Evolutionary conservation across 1,139 yeast genomes (phyloP).

Genomic region (Wickerhamiella pararugosa): DNA sequence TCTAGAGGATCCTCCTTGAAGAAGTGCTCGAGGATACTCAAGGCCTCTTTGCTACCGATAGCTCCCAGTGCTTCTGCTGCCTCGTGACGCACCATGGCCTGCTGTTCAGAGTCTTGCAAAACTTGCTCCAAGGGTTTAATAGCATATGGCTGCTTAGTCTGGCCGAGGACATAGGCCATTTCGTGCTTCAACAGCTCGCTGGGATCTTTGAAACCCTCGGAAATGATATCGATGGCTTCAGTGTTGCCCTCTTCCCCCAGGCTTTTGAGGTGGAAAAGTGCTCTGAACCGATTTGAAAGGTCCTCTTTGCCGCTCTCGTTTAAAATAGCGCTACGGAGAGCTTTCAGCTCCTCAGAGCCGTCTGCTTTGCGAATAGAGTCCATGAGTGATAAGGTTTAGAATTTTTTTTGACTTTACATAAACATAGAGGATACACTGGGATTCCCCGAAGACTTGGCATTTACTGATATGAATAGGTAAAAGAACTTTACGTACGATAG

Average conservation of each 20-base stretch:
- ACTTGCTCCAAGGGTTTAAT: slow-evolving; percentile 65
- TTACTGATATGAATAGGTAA: too few species aligned
- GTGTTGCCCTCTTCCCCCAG: slow-evolving; percentile 51
- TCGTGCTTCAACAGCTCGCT: slow-evolving; percentile 95
- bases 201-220: slow-evolving; percentile 60
- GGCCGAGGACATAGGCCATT: slow-evolving; percentile 97
- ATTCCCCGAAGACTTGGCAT: too few species aligned
- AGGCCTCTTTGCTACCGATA: slow-evolving; percentile 66
- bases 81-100: slow-evolving; percentile 96
- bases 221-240: slow-evolving; percentile 72
- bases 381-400: slow-evolving; percentile 14
- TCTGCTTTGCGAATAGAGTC: slow-evolving; percentile 26
- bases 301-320: slow-evolving; percentile 41
- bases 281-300: slow-evolving; percentile 80
- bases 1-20: slow-evolving; percentile 58
- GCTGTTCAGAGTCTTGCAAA: slow-evolving; percentile 41
- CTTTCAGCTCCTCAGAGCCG: slow-evolving; percentile 19
- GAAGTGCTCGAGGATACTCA: slow-evolving; percentile 50
- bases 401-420: not conserved
- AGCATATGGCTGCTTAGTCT: slow-evolving; percentile 69
- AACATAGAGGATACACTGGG: too few species aligned
- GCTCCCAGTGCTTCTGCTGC: slow-evolving; percentile 99
- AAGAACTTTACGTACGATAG: too few species aligned
- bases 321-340: slow-evolving; percentile 19
- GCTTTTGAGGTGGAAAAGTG: slow-evolving; percentile 77